A percentile compares a stretch with the other conserved stretches of the same genome.
Conservation (phyloP, 2,329 filamentous ascomycete species). For the Hypomyces perniciosus region DNA sequence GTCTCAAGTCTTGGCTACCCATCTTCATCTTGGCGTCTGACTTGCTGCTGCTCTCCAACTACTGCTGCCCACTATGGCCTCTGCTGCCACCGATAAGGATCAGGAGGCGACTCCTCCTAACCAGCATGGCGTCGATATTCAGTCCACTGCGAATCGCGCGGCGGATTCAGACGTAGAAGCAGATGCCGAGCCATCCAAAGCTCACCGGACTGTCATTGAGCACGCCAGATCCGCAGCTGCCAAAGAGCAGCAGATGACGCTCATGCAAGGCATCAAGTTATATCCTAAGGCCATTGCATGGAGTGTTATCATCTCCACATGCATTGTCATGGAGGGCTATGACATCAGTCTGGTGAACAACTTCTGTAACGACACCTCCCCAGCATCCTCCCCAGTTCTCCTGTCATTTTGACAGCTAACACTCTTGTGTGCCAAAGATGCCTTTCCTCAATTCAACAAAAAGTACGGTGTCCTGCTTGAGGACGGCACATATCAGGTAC, state of each 20-base stretch:
- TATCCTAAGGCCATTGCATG: conserved; percentile 84
- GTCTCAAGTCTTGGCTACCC: not conserved
- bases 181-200: conserved; percentile 18
- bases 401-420: conserved; percentile 13
- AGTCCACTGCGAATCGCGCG: not conserved
- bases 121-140: not conserved
- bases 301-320: conserved; percentile 82
- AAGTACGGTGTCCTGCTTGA: conserved; percentile 48
- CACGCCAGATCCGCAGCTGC: conserved; percentile 42
- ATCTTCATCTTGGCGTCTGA: too few species aligned
- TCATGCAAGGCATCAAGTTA: conserved; percentile 69
- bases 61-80: not conserved
- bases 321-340: conserved; percentile 88
- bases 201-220: conserved; percentile 27
- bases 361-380: conserved; percentile 48
- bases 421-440: conserved; percentile 28
- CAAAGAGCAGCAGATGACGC: conserved; percentile 63
- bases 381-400: not conserved
- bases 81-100: conserved; percentile 1
- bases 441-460: conserved; percentile 50
- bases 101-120: conserved; percentile 1
- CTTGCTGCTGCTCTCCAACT: too few species aligned
- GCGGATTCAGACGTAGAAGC: conserved; percentile 12
- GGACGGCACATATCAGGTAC: conserved; percentile 47
- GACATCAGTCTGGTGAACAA: conserved; percentile 77